Base-by-base conservation (phyloP, 768 basidiomycete genomes). In the Lentinula lateritia region DNA sequence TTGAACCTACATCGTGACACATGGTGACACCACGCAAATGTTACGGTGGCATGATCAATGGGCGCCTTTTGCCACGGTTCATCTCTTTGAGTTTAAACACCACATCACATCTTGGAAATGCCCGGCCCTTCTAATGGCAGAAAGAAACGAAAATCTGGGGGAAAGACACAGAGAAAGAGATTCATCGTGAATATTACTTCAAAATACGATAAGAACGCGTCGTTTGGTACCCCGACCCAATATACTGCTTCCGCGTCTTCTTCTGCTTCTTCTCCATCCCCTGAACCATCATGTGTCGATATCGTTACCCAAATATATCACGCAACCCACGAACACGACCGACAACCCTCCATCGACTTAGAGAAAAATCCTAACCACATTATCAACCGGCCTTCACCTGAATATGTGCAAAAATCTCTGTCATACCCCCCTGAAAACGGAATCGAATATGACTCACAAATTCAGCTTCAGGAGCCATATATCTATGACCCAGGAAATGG, bases 401-500 rank as follows among this genome's bases (percentile, higher is more conserved):
- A 42, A 41, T 23, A 34, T 23, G 32, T 18, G 10, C 39, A 23
- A 10, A 32, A 32, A 50, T 36, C 12, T n/a, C 18, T 5, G 43
- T 6, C 23, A 36, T 10, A 28, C 12, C 18, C 39, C 18, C 8
- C 28, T 35, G 9, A 38, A n/a, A 13, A 16, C 20, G 16, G 12
- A 23, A 13, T 46, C 28, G 45, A 48, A 7, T 34, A 16, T 43
- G 16, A 38, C 18, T 35, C 52, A 16, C 42, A 53, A 55, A 73
- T 70, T 36, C 65, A 77, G 53, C 73, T 76, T 15, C 70, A 80
- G 61, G 67, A 74, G 39, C 89, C 90, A 12, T 87, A 85, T 66
- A 89, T 93, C 18, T 74, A 88, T 62, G 88, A 93, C 70, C 89
- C 89, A 0, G 91, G 91, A 36, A 89, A 86, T 63, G 91, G 92